Conservation (phyloP, 352 stramenopile genomes). For the Globisporangium acanthophoron region DNA sequence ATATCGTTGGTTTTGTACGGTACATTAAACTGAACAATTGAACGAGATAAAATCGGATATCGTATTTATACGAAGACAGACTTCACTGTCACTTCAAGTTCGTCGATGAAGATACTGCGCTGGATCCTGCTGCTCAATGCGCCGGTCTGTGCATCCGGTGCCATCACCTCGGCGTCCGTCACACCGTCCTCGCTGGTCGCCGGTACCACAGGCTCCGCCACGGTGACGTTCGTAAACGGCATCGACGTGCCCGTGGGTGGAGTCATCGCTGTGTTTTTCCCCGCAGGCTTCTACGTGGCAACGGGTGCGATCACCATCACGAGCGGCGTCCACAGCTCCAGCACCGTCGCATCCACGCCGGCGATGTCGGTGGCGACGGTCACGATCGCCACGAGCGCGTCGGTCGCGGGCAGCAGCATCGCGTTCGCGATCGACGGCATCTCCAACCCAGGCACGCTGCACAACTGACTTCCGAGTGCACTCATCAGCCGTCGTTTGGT, state of each 20-base stretch:
- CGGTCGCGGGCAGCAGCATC: constrained; percentile 18
- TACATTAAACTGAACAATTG: too few relatives aligned
- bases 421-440: constrained; percentile 49
- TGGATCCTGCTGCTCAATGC: not conserved
- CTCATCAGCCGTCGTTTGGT: not conserved
- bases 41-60: too few relatives aligned
- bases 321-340: constrained; percentile 21
- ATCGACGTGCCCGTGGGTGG: constrained; percentile 21
- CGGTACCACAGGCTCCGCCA: constrained; percentile 4
- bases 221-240: constrained; percentile 32
- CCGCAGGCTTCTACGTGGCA: constrained; percentile 39
- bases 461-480: not conserved
- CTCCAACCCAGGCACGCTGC: constrained; percentile 41
- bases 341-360: constrained; percentile 20
- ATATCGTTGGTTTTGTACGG: too few relatives aligned
- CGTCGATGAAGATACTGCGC: too few relatives aligned
- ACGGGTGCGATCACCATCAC: constrained; percentile 15
- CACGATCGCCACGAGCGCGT: constrained; percentile 22
- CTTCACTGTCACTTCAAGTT: too few relatives aligned
- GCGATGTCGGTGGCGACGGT: constrained; percentile 25
- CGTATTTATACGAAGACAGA: too few relatives aligned
- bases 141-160: too few relatives aligned
- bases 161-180: not conserved
- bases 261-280: constrained; percentile 32
- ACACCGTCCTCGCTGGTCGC: not conserved